Conservation (phyloP, 441 rosid genomes). For the Adansonia madagascariensis region DNA sequence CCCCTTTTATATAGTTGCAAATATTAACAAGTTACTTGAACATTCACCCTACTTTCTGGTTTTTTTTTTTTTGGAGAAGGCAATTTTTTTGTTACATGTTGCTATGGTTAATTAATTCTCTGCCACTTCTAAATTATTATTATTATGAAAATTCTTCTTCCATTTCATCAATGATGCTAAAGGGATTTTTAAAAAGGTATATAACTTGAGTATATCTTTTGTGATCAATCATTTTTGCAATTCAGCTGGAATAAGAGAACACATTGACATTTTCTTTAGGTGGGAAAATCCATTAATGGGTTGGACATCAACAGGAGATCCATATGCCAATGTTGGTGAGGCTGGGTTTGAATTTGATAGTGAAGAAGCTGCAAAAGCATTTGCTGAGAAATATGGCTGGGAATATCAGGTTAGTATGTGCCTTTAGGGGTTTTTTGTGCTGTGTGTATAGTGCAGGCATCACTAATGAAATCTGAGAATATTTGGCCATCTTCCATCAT, state of each 20-base stretch:
- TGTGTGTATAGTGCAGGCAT: neutral
- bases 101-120: neutral
- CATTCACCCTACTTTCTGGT: neutral
- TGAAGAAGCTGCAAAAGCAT: conserved; percentile 73
- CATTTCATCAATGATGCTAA: neutral
- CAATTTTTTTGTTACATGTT: neutral
- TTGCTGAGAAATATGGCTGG: conserved; percentile 91
- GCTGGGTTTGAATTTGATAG: conserved; percentile 74
- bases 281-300: conserved; percentile 99
- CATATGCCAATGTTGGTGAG: conserved; percentile 92
- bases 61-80: neutral
- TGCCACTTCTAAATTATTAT: neutral
- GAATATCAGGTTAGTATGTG: conserved; percentile 65
- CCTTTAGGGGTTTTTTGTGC: neutral
- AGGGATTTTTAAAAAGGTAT: neutral
- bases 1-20: neutral
- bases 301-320: conserved; percentile 96
- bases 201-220: neutral
- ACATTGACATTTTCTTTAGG: conserved; percentile 39
- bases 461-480: neutral
- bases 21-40: neutral
- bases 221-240: neutral
- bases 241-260: neutral
- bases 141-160: neutral
- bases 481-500: neutral